Percentiles rank a stretch among this genome's conserved stretches.
Evolutionary conservation across 768 basidiomycete species (phyloP).

Genomic region (Myochromella boudieri): DNA sequence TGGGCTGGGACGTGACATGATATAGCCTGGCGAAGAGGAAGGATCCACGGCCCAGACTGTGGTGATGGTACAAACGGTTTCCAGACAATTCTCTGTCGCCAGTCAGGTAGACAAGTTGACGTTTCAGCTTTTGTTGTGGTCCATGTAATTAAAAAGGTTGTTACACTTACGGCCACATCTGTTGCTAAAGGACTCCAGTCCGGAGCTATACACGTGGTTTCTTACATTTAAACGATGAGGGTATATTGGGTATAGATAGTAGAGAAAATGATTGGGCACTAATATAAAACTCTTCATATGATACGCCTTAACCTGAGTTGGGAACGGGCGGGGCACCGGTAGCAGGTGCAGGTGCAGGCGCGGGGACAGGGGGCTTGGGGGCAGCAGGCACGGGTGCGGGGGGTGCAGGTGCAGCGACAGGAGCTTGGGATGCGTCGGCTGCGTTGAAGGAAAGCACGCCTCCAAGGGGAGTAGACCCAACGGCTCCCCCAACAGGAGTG

Average conservation of each 20-base stretch:
- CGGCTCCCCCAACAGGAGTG: background rate
- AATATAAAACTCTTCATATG: no score
- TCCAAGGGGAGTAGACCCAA: background rate
- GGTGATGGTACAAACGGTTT: no score
- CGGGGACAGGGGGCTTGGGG: background rate
- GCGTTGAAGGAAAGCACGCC: background rate
- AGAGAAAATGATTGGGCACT: no score
- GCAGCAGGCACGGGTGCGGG: constrained; percentile 5
- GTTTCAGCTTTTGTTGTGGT: no score
- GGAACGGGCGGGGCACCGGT: background rate
- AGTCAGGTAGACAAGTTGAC: background rate
- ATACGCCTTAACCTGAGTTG: no score
- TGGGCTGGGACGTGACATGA: constrained; percentile 41
- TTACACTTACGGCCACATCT: no score
- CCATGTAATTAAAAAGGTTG: no score
- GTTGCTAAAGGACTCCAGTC: no score
- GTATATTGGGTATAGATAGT: no score
- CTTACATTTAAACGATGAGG: no score
- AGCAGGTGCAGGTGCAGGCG: background rate
- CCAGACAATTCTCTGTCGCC: no score
- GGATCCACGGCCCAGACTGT: background rate
- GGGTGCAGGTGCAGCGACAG: background rate
- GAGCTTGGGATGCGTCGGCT: background rate
- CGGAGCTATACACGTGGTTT: no score
- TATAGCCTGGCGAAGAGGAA: background rate